Evolutionary conservation across 345 rosid genomes (phyloP).

Genomic region (Gossypium anomalum): DNA sequence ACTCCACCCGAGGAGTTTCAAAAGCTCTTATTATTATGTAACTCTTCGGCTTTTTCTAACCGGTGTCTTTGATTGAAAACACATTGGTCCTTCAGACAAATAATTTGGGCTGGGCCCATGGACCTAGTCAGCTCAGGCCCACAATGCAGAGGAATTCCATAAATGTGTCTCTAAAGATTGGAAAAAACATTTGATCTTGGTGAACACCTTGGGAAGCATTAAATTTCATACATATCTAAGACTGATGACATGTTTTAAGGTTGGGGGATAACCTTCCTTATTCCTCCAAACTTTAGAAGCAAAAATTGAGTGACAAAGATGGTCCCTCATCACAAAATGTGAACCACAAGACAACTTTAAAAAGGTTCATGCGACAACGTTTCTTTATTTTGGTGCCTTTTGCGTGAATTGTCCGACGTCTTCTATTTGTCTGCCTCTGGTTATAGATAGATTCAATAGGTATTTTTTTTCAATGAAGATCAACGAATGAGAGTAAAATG

Average conservation of each 20-base stretch:
- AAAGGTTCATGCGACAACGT: neutral
- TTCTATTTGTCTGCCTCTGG: neutral
- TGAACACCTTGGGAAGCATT: too few relatives aligned
- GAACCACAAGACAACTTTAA: neutral
- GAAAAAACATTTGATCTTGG: neutral
- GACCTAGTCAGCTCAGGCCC: neutral
- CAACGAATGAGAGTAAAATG: neutral
- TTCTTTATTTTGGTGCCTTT: conserved; percentile 5
- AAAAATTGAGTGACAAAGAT: conserved; percentile 6
- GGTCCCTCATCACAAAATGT: neutral
- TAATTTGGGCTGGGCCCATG: neutral
- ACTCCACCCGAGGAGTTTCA: too few relatives aligned
- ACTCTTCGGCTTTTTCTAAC: too few relatives aligned
- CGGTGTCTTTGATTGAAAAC: too few relatives aligned
- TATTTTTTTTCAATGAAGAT: neutral
- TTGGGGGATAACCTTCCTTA: too few relatives aligned
- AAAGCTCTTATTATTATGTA: too few relatives aligned
- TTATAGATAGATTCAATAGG: neutral
- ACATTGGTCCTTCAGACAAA: neutral
- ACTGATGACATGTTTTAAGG: too few relatives aligned
- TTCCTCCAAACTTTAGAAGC: neutral
- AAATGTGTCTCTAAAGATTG: neutral
- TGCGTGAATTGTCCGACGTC: neutral
- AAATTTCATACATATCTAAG: too few relatives aligned
- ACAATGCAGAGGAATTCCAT: neutral